Base-by-base conservation (phyloP, 495 filamentous ascomycete genomes). In the Antarctomyces pellizariae region DNA sequence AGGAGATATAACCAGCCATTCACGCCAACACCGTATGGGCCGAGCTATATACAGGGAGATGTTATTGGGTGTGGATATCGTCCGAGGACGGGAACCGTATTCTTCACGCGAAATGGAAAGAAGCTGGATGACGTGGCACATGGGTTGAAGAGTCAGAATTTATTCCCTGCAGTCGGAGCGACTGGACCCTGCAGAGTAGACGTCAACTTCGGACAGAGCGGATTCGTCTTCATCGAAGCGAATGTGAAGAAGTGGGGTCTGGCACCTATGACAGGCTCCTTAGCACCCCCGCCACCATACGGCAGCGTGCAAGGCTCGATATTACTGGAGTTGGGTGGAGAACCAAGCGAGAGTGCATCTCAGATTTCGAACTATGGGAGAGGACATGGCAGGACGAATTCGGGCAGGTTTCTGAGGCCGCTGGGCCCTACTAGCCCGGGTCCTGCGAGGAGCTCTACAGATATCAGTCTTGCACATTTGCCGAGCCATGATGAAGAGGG, bases 231-330 rank as follows among this genome's bases (percentile, higher is more conserved):
- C 42, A 95, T 97, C 43, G 86, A 97, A 51, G 86, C 80, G 22
- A 97, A 97, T 37, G 86, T 97, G 19, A 97, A 97, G 62, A 95
- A 93, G 59, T 95, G 86, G 86, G 86, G 86, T 4, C 53, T 97
- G 28, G 86, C 86, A 24, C 86, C 86, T 7, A 89, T 89, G 64
- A 90, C 83, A 1, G 86, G 86, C 21, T 89, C 76, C 42, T 59
- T 95, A 20, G 89, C 84, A 21, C 89, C 86, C 8, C 86, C 86
- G 16, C 86, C 86, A 22, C 89, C 86, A 3, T 97, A 97, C 41
- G 86, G 86, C 12, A 86, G 75, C 31, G 86, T 93, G 48, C 78
- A 90, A 45, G 86, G 86, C 29, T 90, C 78, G 40, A 92, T 97
- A 29, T 52, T 97, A 5, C 68, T 97, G 4, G 89, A 93, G 43